These are phyloP conservation scores for Tetrapisispora phaffii DNA, from an alignment of 805 yeast species.

Conservation along the genomic window DNA sequence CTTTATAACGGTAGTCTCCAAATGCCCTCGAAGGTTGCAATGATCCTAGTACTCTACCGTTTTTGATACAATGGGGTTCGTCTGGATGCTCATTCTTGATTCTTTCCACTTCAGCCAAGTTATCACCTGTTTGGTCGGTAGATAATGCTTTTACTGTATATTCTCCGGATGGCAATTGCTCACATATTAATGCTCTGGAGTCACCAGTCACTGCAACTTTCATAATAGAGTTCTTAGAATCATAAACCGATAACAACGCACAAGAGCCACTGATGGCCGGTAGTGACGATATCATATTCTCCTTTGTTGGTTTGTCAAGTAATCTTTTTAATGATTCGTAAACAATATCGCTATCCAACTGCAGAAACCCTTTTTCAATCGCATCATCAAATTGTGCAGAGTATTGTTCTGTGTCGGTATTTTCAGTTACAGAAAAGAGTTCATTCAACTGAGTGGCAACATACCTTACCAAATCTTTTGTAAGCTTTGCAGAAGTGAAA, in stretches of 20 bases:
- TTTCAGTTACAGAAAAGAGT: slow-evolving; percentile 42
- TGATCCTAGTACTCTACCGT: slow-evolving; percentile 87
- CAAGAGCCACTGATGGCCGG: slow-evolving; percentile 96
- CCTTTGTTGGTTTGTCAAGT: slow-evolving; percentile 54
- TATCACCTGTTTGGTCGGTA: slow-evolving; percentile 91
- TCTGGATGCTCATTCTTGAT: slow-evolving; percentile 83
- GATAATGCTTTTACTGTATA: slow-evolving; percentile 88
- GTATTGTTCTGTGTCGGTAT: slow-evolving; percentile 30
- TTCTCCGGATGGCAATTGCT: slow-evolving; percentile 47
- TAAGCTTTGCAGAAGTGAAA: slow-evolving; percentile 77
- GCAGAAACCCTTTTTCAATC: slow-evolving; percentile 66
- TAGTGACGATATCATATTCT: slow-evolving; percentile 53
- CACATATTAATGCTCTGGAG: slow-evolving; percentile 83
- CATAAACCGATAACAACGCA: slow-evolving; percentile 79
- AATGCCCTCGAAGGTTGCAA: slow-evolving; percentile 94
- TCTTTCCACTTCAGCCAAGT: slow-evolving; percentile 75
- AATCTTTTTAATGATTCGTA: slow-evolving; percentile 61
- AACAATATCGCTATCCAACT: slow-evolving; percentile 80
- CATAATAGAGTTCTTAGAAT: slow-evolving; percentile 57
- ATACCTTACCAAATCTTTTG: slow-evolving; percentile 65
- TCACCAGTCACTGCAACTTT: slow-evolving; percentile 96
- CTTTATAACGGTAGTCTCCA: slow-evolving; percentile 92
- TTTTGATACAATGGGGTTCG: slow-evolving; percentile 70
- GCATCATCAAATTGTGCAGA: slow-evolving; percentile 69
- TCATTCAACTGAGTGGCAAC: slow-evolving; percentile 72